Evolutionary conservation across 495 filamentous ascomycete species (phyloP).

Genomic region (Collariella sp.): DNA sequence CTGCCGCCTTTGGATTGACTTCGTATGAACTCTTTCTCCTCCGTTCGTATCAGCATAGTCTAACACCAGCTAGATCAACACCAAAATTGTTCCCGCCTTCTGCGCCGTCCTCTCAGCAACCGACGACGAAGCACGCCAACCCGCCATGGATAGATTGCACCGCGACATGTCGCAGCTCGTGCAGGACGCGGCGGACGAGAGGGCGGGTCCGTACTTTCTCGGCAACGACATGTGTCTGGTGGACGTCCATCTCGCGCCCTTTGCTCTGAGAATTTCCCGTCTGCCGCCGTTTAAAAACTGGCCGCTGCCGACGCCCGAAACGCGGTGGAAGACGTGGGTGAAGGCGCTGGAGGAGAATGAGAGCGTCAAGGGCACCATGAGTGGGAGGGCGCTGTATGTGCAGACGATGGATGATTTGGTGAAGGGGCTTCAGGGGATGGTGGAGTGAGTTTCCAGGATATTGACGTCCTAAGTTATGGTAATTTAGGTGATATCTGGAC

Average conservation of each 20-base stretch:
- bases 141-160: conserved; percentile 56
- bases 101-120: conserved; percentile 69
- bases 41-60: conserved; percentile 7
- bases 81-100: conserved; percentile 73
- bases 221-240: conserved; percentile 65
- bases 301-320: conserved; percentile 61
- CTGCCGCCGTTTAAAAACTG: conserved; percentile 77
- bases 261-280: conserved; percentile 65
- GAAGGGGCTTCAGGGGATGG: conserved; percentile 7
- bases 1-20: conserved; percentile 79
- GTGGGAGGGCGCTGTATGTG: conserved; percentile 61
- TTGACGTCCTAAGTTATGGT: background rate
- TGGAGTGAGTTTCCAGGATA: background rate
- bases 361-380: conserved; percentile 69
- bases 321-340: conserved; percentile 69
- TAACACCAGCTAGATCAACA: conserved; percentile 56
- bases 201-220: conserved; percentile 70
- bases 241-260: conserved; percentile 83
- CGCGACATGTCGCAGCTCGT: conserved; percentile 65
- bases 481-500: background rate
- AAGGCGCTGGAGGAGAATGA: conserved; percentile 70
- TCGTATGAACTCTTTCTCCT: conserved; percentile 45
- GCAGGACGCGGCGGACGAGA: conserved; percentile 48
- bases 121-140: conserved; percentile 53
- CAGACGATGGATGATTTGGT: conserved; percentile 61